A percentile compares a stretch with the other conserved stretches of the same genome.
These are phyloP conservation scores for Aristolochia fimbriata DNA, from an alignment of 164 flowering plant species.

Conservation along the genomic window DNA sequence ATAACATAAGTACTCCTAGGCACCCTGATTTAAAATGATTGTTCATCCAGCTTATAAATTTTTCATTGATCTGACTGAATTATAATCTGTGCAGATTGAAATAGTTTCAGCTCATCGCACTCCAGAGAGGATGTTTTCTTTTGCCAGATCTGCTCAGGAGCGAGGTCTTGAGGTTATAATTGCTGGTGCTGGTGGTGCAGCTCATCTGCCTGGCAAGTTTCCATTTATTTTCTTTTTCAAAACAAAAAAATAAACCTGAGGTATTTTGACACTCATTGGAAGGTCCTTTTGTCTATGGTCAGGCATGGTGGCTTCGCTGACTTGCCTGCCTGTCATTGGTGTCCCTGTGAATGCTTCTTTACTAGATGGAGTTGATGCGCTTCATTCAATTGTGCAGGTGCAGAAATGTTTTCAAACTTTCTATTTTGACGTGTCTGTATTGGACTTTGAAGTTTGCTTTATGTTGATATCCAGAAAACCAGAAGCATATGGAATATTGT, in stretches of 20 bases:
- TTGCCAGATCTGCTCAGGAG: conserved; percentile 67
- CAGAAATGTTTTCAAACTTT: too few relatives aligned
- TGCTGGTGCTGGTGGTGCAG: conserved; percentile 99
- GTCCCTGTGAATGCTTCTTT: conserved; percentile 84
- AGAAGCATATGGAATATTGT: not conserved
- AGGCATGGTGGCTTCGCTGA: conserved; percentile 97
- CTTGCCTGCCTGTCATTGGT: conserved; percentile 90
- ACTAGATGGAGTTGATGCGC: conserved; percentile 86
- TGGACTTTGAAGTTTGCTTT: not conserved
- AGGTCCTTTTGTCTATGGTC: conserved; percentile 4
- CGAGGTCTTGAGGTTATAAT: conserved; percentile 79
- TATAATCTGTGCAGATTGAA: conserved; percentile 43
- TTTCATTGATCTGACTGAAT: not conserved
- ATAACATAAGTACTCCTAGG: too few relatives aligned
- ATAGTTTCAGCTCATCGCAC: conserved; percentile 97
- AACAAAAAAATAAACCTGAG: not conserved
- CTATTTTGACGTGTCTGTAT: not conserved
- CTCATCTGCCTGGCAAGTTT: conserved; percentile 84
- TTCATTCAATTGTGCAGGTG: conserved; percentile 93
- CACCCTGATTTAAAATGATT: too few relatives aligned
- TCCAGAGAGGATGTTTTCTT: conserved; percentile 78
- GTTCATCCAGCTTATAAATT: not conserved
- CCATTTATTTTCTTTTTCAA: not conserved
- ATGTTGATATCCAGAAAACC: not conserved
- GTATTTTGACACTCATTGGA: not conserved